phyloP scores from a whole-genome alignment of 805 yeast species.

The Kodamaea lidongshanica region DNA sequence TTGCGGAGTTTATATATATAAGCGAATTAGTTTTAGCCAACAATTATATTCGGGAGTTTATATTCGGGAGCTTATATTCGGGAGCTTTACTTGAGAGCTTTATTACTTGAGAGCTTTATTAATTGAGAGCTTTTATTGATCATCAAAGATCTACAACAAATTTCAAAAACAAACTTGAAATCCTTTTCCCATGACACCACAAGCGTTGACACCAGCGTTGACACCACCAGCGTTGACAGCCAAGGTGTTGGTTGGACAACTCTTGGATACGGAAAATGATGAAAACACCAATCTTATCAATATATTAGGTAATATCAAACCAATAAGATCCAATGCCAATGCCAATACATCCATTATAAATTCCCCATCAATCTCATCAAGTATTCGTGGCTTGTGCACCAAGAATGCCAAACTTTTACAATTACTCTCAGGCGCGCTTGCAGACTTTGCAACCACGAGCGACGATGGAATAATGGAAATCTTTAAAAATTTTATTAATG shows the following conservation, averaged over 20 bases:
- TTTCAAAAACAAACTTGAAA: neutral
- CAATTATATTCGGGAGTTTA: too few species aligned
- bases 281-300: conserved; percentile 32
- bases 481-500: conserved; percentile 33
- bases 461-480: conserved; percentile 18
- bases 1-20: too few species aligned
- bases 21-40: too few species aligned
- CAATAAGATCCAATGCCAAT: conserved; percentile 18
- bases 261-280: conserved; percentile 20
- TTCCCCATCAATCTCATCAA: conserved; percentile 26
- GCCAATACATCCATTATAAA: neutral
- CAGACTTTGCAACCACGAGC: conserved; percentile 12
- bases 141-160: too few species aligned
- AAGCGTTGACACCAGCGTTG: neutral
- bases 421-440: conserved; percentile 12
- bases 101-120: too few species aligned
- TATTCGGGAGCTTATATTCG: too few species aligned
- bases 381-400: conserved; percentile 37
- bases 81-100: too few species aligned
- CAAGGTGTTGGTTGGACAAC: conserved; percentile 7
- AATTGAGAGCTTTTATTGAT: too few species aligned
- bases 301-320: conserved; percentile 29
- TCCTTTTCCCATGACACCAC: neutral
- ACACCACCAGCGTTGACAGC: conserved; percentile 1
- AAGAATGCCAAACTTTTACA: conserved; percentile 27